A percentile compares a stretch with the other conserved stretches of the same genome.
Conservation (phyloP, 2,329 filamentous ascomycete species). For the Penicillium sp. region DNA sequence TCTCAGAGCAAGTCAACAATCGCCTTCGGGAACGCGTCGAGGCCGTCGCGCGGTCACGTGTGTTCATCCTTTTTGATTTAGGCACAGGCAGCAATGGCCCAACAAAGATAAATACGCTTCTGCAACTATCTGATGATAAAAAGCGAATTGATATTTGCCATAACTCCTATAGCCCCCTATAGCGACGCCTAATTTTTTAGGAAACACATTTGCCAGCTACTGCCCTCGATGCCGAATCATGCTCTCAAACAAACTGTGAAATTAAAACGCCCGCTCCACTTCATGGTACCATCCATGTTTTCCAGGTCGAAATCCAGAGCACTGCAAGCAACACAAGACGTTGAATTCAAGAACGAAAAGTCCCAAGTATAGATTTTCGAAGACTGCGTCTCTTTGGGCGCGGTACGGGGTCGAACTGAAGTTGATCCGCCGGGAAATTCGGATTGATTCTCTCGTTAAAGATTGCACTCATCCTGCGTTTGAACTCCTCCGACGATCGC, state of each 20-base stretch:
- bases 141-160: too few species aligned
- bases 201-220: neutral
- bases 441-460: conserved; percentile 30
- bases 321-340: neutral
- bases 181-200: neutral
- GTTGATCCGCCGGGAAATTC: conserved; percentile 19
- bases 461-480: conserved; percentile 30
- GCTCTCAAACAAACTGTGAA: neutral
- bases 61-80: neutral
- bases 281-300: neutral
- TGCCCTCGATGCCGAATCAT: neutral
- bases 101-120: neutral
- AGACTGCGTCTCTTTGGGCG: conserved; percentile 9
- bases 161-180: too few species aligned
- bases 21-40: conserved; percentile 28
- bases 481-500: conserved; percentile 32
- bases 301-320: neutral
- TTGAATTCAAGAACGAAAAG: conserved; percentile 8
- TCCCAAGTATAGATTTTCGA: conserved; percentile 15
- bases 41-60: conserved; percentile 38
- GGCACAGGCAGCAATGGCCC: conserved; percentile 7
- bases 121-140: too few species aligned
- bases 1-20: conserved; percentile 8
- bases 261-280: neutral
- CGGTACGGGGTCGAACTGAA: conserved; percentile 21